Evolutionary conservation across 495 filamentous ascomycete genomes (phyloP), one percentile per base, ranked within the genome.

Genomic region (Penicillium argentinense): DNA sequence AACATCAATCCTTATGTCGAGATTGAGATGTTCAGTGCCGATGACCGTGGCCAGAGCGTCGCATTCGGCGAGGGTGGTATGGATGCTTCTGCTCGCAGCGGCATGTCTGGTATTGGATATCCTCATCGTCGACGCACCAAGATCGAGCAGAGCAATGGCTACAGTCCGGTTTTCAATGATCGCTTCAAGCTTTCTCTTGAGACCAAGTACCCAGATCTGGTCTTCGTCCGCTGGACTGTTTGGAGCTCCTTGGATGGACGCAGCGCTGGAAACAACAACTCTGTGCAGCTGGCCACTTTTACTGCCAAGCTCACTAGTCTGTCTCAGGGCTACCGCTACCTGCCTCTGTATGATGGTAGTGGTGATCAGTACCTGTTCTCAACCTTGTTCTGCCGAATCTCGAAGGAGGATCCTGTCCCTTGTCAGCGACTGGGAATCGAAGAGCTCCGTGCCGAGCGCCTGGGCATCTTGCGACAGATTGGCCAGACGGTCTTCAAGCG

Each of bases 331-430:
- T 98, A 95, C 58, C 92, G 92, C 39, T 95, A 96, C 53, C 77
- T 98, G 28, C 93, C 92, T n/a, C 76, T 98, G n/a, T 85, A 84
- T 57, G 88, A 96, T 65, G 75, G 78, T 33, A 86, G 88, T 45
- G 93, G 92, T 41, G 90, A 97, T 44, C 88, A 88, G 50, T 97
- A 90, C 62, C 74, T 95, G 17, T 95, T 95, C 66, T 95, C 93
- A n/a, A 95, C 88, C 1, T 71, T 98, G 25, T 96, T 98, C 68
- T 93, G 89, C 66, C 81, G 80, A 47, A 87, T 97, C 64, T 80
- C 82, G 44, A 89, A 84, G 52, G 73, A 81, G 47, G 75, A 77
- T 3, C 71, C 72, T 12, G 51, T 82, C n/a, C 62, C 72, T 11
- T 68, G 79, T 27, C 72, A 73, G 37, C 66, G 70, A 30, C 47